Evolutionary conservation across 768 basidiomycete species (phyloP), one percentile per base, ranked within the genome.

Genomic region (Boletus rubropictus): DNA sequence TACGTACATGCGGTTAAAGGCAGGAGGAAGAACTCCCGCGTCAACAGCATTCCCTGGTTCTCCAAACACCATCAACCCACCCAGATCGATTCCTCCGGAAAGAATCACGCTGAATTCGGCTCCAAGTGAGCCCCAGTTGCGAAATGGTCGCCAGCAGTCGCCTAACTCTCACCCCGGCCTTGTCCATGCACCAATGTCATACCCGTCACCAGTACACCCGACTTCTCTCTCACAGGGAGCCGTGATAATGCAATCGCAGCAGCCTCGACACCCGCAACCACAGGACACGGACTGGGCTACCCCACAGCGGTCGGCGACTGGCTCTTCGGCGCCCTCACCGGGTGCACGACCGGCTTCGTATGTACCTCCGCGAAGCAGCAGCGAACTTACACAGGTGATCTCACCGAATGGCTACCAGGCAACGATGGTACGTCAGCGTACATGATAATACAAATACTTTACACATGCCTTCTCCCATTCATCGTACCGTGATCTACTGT

Each of bases 1-100:
- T 51, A 84, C 83, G n/a, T 95, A 91, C 66, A 80, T 91, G 78
- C 80, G 79, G 48, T 55, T 86, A 25, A 87, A 81, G 66, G 72
- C 78, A 4, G 69, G 65, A 33, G 83, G 80, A 51, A 82, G 82
- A 59, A 66, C 29, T 60, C 68, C 61, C 61, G 70, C 53, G 53
- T 18, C 55, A 31, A 31, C 55, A 63, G 56, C 57, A 61, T 65
- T 47, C 64, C 45, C 64, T 28, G 46, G 56, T 40, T 60, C 64
- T 39, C 64, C 66, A 18, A 64, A 52, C 35, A 44, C 40, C 6
- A 18, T 32, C 36, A 67, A 48, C 34, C 18, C 54, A 29, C 34
- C 52, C 12, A 59, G 60, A 49, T 17, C 54, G 14, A 67, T 73
- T 28, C 67, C 68, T 44, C 54, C 68, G 5, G 82, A 83, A 32